Evolutionary conservation across 192 early-diverging fungal species (phyloP), one percentile per base, ranked within the genome.

Genomic region (Coemansia sp.): DNA sequence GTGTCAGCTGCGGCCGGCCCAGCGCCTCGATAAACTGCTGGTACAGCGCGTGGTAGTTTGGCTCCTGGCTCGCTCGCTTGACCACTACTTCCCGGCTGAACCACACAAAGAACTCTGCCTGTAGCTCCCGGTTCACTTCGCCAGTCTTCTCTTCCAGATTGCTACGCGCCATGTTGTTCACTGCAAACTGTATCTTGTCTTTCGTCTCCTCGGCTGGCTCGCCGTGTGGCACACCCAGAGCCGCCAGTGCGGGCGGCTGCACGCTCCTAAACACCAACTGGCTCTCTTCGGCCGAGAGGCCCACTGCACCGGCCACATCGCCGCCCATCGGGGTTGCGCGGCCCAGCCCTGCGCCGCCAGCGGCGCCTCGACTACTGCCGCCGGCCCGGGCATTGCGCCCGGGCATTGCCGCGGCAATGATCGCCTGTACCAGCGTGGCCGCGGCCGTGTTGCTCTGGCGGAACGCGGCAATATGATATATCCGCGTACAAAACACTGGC

Each of bases 101-200:
- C 96, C 96, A 99, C 14, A 93, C 70, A 46, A 88, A 69, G 50
- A 64, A 58, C 70, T 91, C 91, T 9, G 66, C 65, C 14, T 85
- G 80, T 11, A 97, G 48, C 30, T 62, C 46, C 25, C 30, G 57
- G 47, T 59, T 58, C 9, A 78, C 71, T 31, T 88, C 87, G 38
- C 78, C 81, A 62, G 93, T 85, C 71, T 97, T 97, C 11, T 71
- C 71, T 1, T 81, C 82, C 2, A 97, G 54, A 51, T 96, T 99
- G 56, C 79, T 89, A 18, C 76, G 76, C 21, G 92, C 85, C 30
- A 99, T 67, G 51, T 99, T 99, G 78, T 99, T 99, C 55, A 99
- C 82, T 19, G 90, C 91, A 66, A 99, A 99, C 25, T 94, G 79
- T 35, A 99, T 90, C 74, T 95, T 94, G 62, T 99, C 96, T 60